Percentiles rank a stretch among this genome's conserved stretches.
Evolutionary conservation across 2,329 filamentous ascomycete species (phyloP).

Genomic region (Penicillium hesseltinei): DNA sequence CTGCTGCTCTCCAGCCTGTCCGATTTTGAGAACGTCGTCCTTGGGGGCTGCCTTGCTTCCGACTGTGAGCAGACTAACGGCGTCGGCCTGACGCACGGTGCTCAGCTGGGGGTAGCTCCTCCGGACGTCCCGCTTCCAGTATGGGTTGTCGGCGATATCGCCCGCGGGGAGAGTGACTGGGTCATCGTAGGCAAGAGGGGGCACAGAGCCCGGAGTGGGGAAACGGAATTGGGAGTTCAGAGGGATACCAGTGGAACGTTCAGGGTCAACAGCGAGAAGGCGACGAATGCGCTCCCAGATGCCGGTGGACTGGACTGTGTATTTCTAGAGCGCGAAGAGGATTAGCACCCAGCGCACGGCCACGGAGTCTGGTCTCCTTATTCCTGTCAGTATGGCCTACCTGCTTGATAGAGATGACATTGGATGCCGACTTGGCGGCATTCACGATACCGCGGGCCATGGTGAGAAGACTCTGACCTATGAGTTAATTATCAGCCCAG

Average conservation of each 20-base stretch:
- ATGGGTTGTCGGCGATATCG: conserved; percentile 86
- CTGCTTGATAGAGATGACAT: conserved; percentile 39
- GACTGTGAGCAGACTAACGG: conserved; percentile 78
- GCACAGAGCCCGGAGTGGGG: conserved; percentile 72
- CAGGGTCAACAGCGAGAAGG: conserved; percentile 74
- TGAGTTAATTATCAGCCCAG: conserved; percentile 13
- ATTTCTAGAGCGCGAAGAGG: conserved; percentile 65
- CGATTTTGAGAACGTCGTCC: conserved; percentile 71
- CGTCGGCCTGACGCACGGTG: conserved; percentile 77
- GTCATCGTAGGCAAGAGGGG: conserved; percentile 73
- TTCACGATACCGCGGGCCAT: conserved; percentile 40
- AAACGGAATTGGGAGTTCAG: conserved; percentile 90
- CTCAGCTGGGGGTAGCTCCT: conserved; percentile 78
- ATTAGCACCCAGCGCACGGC: background rate
- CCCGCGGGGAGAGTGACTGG: conserved; percentile 79
- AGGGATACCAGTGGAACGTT: conserved; percentile 87
- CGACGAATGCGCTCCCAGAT: conserved; percentile 83
- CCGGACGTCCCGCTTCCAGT: conserved; percentile 92
- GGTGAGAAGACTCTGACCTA: conserved; percentile 29
- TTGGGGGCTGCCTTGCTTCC: conserved; percentile 80
- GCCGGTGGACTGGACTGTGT: conserved; percentile 85
- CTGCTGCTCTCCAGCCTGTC: conserved; percentile 69
- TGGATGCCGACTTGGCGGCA: conserved; percentile 40
- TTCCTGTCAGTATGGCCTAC: conserved; percentile 21
- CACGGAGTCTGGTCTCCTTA: background rate